Evolutionary conservation across 768 basidiomycete genomes (phyloP).

Genomic region (Leucosporidium yakuticum): DNA sequence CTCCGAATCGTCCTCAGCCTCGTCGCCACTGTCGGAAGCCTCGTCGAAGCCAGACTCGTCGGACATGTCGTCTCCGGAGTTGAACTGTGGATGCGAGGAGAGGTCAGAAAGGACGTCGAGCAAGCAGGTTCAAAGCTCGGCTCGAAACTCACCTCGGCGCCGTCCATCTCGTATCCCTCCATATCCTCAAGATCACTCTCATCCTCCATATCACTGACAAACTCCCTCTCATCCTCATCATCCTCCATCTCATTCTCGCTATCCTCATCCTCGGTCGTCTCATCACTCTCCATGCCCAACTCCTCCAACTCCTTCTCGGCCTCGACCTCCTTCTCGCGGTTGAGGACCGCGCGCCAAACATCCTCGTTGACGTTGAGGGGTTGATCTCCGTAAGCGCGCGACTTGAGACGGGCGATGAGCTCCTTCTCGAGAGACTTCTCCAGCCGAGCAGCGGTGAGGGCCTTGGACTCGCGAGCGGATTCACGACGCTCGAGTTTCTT

Average conservation of each 20-base stretch:
- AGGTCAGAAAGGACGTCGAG: background rate
- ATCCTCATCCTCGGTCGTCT: slow-evolving; percentile 56
- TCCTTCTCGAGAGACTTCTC: slow-evolving; percentile 95
- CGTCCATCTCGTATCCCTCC: slow-evolving; percentile 44
- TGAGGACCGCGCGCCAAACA: slow-evolving; percentile 88
- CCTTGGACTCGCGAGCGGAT: slow-evolving; percentile 86
- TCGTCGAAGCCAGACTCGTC: slow-evolving; percentile 43
- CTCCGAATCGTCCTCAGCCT: slow-evolving; percentile 45
- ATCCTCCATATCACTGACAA: slow-evolving; percentile 66
- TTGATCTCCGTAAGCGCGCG: slow-evolving; percentile 93
- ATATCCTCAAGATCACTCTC: slow-evolving; percentile 55
- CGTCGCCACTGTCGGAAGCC: slow-evolving; percentile 48
- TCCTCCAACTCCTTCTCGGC: slow-evolving; percentile 52
- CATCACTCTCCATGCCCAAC: slow-evolving; percentile 44
- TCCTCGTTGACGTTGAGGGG: slow-evolving; percentile 97
- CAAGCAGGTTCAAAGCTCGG: background rate
- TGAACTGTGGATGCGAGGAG: background rate
- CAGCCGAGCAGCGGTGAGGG: slow-evolving; percentile 87
- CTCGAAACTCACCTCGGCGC: slow-evolving; percentile 23
- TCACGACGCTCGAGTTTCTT: slow-evolving; percentile 95
- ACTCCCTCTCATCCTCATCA: slow-evolving; percentile 58
- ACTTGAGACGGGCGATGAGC: slow-evolving; percentile 87
- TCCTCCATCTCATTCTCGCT: slow-evolving; percentile 55
- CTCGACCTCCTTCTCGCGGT: slow-evolving; percentile 58
- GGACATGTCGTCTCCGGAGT: slow-evolving; percentile 1